Percentiles rank a stretch among this genome's conserved stretches.
These are phyloP conservation scores for Spatholobus suberectus DNA, from an alignment of 306 rosid species.

Conservation along the genomic window DNA sequence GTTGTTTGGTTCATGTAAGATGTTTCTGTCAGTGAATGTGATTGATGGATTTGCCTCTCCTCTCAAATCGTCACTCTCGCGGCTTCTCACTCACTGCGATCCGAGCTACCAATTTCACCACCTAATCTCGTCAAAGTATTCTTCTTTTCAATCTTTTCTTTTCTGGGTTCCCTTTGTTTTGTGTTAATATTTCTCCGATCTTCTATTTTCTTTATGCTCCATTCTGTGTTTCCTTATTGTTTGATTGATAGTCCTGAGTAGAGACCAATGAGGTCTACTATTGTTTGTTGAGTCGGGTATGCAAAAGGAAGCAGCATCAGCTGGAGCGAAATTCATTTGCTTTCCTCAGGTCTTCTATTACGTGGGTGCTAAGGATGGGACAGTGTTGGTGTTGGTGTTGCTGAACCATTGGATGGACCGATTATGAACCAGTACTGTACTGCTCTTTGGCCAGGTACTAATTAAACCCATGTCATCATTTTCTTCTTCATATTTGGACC, in stretches of 20 bases:
- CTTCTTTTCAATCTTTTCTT: background rate
- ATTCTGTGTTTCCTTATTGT: background rate
- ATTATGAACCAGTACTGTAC: constrained; percentile 69
- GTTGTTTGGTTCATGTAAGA: no score
- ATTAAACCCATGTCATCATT: background rate
- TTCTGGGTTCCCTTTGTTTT: background rate
- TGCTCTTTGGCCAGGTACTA: constrained; percentile 90
- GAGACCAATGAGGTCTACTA: no score
- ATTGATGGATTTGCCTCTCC: background rate
- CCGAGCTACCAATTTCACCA: constrained; percentile 75
- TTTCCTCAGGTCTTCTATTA: constrained; percentile 87
- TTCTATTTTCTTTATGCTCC: background rate
- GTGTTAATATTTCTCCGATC: no score
- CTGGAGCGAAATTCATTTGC: constrained; percentile 86
- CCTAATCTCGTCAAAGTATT: constrained; percentile 75
- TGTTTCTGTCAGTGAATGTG: background rate
- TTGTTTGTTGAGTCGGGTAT: background rate
- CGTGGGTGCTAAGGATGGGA: constrained; percentile 77
- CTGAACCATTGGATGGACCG: constrained; percentile 83
- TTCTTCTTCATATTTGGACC: no score
- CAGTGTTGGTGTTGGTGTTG: constrained; percentile 73
- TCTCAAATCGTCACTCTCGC: constrained; percentile 16
- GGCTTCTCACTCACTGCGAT: constrained; percentile 69
- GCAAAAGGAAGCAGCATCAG: constrained; percentile 88
- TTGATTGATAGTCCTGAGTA: background rate